Evolutionary conservation across 2,329 filamentous ascomycete genomes (phyloP), one percentile per base, ranked within the genome.

Genomic region (Cladosporium colombiae): DNA sequence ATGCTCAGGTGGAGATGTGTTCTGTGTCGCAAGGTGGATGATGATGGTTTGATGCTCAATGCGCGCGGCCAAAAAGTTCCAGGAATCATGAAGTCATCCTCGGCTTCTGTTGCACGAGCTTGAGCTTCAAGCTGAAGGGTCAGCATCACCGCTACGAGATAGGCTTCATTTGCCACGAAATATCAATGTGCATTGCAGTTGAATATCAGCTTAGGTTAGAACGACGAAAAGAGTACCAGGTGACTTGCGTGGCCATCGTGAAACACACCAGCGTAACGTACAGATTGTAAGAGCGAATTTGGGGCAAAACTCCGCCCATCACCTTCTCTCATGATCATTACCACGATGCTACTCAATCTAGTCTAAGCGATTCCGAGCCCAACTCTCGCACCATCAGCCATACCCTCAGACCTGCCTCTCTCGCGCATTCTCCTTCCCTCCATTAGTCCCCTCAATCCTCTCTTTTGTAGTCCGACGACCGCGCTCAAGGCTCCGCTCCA

Each of bases 391-490:
- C 77, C 66, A 71, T 79, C 70, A 69, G 73, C 70, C 66, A 60
- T 68, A 23, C 67, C 70, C 52, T 73, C 78, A 68, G 78, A 77
- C 67, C 80, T 78, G 14, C 84, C 85, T 69, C 92, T 83, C 77
- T 96, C 92, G 53, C 93, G 84, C 82, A 97, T 88, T 67, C 94
- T 85, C 53, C 94, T 83, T 3, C 94, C 94, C 78, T 98, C 95
- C 95, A 99, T 98, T 70, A 99, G 78, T 0, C 95, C 95, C 66
- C 94, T 85, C 40, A 99, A 78, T 0, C 95, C 95, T 63, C 95
- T 85, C 82, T 99, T 99, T 82, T 99, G 95, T 69, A 99, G 77
- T 0, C 95, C 95, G 71, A 99, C 96, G 2, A 98, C 94, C 58
- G 92, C 92, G 80, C 91, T 93, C 37, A 94, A 78, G 80, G 96